These are phyloP conservation scores for Fusarium torreyae DNA, from an alignment of 2,329 filamentous ascomycete species.

Conservation along the genomic window DNA sequence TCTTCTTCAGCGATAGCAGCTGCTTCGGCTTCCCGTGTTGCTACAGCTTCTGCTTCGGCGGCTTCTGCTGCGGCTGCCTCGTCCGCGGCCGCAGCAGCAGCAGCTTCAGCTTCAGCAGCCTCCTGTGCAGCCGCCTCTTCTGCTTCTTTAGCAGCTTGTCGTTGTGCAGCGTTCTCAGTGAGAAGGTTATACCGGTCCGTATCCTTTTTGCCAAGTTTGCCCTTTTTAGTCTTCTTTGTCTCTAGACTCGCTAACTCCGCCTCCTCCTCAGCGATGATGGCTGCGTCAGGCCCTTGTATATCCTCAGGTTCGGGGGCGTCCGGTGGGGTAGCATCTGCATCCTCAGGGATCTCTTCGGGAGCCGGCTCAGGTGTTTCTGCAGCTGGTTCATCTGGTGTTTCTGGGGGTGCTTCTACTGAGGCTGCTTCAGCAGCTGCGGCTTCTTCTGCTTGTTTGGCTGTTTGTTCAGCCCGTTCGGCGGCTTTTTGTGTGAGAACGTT, in stretches of 20 bases:
- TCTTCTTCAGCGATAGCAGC: constrained; percentile 40
- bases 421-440: constrained; percentile 37
- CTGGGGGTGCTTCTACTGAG: constrained; percentile 27
- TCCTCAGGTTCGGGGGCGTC: constrained; percentile 23
- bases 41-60: constrained; percentile 33
- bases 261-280: constrained; percentile 41
- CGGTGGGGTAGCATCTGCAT: constrained; percentile 28
- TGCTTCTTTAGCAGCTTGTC: constrained; percentile 37
- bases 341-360: constrained; percentile 14
- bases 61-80: constrained; percentile 36
- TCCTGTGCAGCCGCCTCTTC: constrained; percentile 47
- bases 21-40: constrained; percentile 38
- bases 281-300: constrained; percentile 34
- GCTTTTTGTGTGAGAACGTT: constrained; percentile 36
- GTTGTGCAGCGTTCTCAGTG: constrained; percentile 35
- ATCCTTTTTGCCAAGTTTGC: constrained; percentile 45
- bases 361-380: constrained; percentile 33
- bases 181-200: constrained; percentile 41
- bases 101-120: constrained; percentile 32
- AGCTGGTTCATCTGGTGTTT: constrained; percentile 30
- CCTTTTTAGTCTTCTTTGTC: constrained; percentile 45
- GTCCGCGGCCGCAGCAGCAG: constrained; percentile 15
- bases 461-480: constrained; percentile 45
- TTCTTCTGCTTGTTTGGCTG: constrained; percentile 49
- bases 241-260: constrained; percentile 38